These are phyloP conservation scores for Hanseniaspora lachancei DNA, from an alignment of 805 yeast species.

Conservation along the genomic window DNA sequence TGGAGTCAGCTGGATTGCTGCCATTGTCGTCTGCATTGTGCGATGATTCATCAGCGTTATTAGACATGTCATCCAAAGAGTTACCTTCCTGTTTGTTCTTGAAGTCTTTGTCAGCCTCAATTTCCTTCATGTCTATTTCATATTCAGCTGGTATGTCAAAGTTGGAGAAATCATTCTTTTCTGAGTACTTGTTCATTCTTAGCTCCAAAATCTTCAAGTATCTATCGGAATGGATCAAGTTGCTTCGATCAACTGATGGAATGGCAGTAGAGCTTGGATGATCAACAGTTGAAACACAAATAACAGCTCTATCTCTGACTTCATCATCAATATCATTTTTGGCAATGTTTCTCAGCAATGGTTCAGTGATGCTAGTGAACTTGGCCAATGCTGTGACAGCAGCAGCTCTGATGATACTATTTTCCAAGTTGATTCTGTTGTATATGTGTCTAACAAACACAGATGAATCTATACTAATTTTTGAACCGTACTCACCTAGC, in stretches of 20 bases:
- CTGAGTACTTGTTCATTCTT: slow-evolving; percentile 58
- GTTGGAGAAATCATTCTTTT: slow-evolving; percentile 23
- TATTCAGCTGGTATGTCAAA: slow-evolving; percentile 10
- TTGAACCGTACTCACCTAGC: slow-evolving; percentile 90
- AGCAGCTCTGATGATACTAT: slow-evolving; percentile 87
- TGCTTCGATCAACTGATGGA: slow-evolving; percentile 36
- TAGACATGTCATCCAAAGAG: slow-evolving; percentile 46
- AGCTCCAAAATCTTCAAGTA: slow-evolving; percentile 69
- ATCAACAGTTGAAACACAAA: slow-evolving; percentile 42
- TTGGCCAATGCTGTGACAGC: slow-evolving; percentile 88
- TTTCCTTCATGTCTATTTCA: not conserved
- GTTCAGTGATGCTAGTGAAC: slow-evolving; percentile 53
- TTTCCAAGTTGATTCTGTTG: slow-evolving; percentile 91
- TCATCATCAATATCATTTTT: slow-evolving; percentile 86
- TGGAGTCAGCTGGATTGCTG: slow-evolving; percentile 36
- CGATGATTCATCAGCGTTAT: slow-evolving; percentile 53
- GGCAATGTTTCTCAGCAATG: slow-evolving; percentile 60
- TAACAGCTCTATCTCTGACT: slow-evolving; percentile 92
- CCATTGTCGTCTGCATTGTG: slow-evolving; percentile 36
- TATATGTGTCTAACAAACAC: slow-evolving; percentile 89
- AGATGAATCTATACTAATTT: slow-evolving; percentile 51
- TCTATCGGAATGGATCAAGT: not conserved
- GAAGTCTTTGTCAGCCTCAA: not conserved
- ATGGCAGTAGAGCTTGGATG: slow-evolving; percentile 31
- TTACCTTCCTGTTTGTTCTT: not conserved